Evolutionary conservation across 2,329 filamentous ascomycete species (phyloP), one percentile per base, ranked within the genome.

Genomic region (Periconia digitata): DNA sequence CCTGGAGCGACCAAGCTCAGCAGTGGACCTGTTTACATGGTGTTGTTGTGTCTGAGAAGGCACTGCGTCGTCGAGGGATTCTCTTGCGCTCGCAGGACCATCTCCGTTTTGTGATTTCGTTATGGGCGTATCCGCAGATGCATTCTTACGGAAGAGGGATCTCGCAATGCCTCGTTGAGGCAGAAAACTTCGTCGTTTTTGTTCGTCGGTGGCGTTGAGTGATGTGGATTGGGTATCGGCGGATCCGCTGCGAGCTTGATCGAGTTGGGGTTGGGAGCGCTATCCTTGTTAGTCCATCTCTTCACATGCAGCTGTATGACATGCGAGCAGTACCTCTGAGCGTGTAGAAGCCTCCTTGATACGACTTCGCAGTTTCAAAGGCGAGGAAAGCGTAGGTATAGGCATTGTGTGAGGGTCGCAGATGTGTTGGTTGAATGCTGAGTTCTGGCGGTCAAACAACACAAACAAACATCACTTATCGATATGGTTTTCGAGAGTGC

Each of bases 151-250:
- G 17, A 35, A 18, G 13, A 54, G 48, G 18, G 52, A 46, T 39
- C 46, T 66, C n/a, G 58, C 43, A 18, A 63, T 58, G n/a, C 66
- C 66, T 29, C 58, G 62, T 42, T 70, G 68, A 15, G 66, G 67
- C 23, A 71, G 57, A 43, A 67, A 55, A 49, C 67, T 69, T 21
- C 63, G 59, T 35, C 53, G 37, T 21, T 54, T 63, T 20, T 44
- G 16, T 8, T 29, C 49, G 27, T 58, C 48, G 27, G 21, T 34
- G 34, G 21, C 39, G 7, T 42, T 42, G 8, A 37, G 37, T 22
- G 47, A 37, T 37, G 29, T 8, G 12, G 34, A 46, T 8, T 15
- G 8, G 15, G 16, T 8, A 22, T 29, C n/a, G 29, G 32, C 38
- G 37, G 27, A 22, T 34, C 24, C 38, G 27, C 29, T 42, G 16